These are phyloP conservation scores for Phoma sp. DNA, from an alignment of 2,329 filamentous ascomycete genomes.

Conservation along the genomic window DNA sequence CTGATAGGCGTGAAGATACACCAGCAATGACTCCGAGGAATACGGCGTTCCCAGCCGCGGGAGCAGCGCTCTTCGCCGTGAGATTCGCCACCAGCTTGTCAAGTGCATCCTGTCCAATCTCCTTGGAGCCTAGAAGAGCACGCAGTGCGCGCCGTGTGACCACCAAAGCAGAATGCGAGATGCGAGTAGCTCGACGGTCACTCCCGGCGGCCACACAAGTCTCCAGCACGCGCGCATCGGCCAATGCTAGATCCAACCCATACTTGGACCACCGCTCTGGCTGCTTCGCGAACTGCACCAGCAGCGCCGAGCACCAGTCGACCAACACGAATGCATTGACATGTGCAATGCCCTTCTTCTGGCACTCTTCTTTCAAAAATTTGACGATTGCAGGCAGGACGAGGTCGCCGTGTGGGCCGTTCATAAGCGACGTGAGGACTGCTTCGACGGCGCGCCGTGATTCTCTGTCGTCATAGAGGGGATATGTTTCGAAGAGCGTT, in stretches of 20 bases:
- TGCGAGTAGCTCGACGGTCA: constrained; percentile 52
- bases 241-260: constrained; percentile 69
- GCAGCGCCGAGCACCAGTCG: constrained; percentile 84
- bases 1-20: constrained; percentile 75
- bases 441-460: constrained; percentile 83
- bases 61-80: constrained; percentile 69
- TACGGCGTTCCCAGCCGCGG: constrained; percentile 73
- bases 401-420: constrained; percentile 61
- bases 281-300: constrained; percentile 71
- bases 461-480: constrained; percentile 82
- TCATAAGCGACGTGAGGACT: constrained; percentile 75
- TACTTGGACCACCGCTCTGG: constrained; percentile 68
- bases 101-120: constrained; percentile 66
- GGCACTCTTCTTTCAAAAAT: constrained; percentile 72
- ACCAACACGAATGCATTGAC: constrained; percentile 85
- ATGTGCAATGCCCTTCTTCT: constrained; percentile 77
- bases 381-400: constrained; percentile 69
- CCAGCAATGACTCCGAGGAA: constrained; percentile 87
- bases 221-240: constrained; percentile 77
- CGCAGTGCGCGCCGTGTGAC: constrained; percentile 82
- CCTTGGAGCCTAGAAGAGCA: constrained; percentile 68
- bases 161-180: constrained; percentile 76
- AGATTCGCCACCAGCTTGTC: constrained; percentile 69
- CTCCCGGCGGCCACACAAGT: constrained; percentile 67
- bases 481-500: constrained; percentile 84